Evolutionary conservation across 768 basidiomycete species (phyloP), one percentile per base, ranked within the genome.

Genomic region (Mycena olivaceomarginata): DNA sequence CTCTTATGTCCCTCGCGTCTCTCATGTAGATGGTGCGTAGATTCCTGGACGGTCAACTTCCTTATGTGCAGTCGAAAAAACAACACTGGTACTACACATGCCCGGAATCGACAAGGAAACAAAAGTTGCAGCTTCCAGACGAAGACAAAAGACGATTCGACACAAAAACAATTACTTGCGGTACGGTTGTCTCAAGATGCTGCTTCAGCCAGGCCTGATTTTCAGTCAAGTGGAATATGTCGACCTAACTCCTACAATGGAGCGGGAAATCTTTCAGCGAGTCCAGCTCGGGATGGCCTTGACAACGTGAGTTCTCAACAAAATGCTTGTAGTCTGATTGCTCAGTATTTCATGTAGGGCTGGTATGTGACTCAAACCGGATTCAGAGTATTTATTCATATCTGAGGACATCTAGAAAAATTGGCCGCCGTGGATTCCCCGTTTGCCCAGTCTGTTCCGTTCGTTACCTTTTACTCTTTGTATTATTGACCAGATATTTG

Each of bases 231-330:
- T 95, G 64, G 94, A 96, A 84, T 97, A 96, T 79, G 83, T 86
- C 46, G 82, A 87, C 40, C 85, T 97, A 1, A 83, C 88, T 2
- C 87, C 90, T 15, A 87, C 88, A 7, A 85, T 88, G 5, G 95
- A 97, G 83, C 91, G 95, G 65, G 96, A 97, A 69, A 93, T 96
- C 25, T 96, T 95, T 81, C 94, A 95, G 79, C 89, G 96, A 39
- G 96, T 97, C 18, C 96, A 97, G 79, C 84, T 97, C 53, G 96
- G 96, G 70, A 92, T 95, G 86, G 87, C 91, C 18, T 87, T 97
- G 63, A 93, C 94, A 10, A 90, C 93, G 95, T 94, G n/a, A 41
- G 51, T 39, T 63, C 41, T 25, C 13, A 51, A 12, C 43, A 25
- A 9, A 37, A 2, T n/a, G 8, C 67, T 78, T 37, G 37, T 45